Evolutionary conservation across 2,329 filamentous ascomycete genomes (phyloP), one percentile per base, ranked within the genome.

Genomic region (Cladosporium sphaerospermum): DNA sequence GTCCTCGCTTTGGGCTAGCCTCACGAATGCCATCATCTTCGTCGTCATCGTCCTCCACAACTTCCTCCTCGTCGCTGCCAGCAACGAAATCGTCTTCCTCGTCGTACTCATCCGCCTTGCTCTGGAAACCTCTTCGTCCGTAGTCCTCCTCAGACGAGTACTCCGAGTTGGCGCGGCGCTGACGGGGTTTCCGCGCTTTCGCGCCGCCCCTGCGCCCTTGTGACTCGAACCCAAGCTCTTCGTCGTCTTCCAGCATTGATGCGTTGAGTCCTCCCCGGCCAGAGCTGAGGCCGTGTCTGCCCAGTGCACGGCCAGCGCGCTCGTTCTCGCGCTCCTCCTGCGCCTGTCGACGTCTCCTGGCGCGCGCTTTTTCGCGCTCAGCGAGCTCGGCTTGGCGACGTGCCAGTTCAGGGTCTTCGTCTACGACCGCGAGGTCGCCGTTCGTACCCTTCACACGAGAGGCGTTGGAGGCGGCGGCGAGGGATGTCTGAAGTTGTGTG

Each of bases 41-140:
- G 31, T 68, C 65, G 19, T 70, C 68, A 1, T 86, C 83, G 16
- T 84, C 83, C 1, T 78, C 82, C 3, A 76, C 81, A 32, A 79
- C 81, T 40, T 71, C 67, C 52, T 69, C 69, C 54, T 89, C 86
- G 59, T 89, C 87, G 62, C 85, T 89, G 3, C 77, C 77, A 3
- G 85, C 88, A 53, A 92, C 79, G 66, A 92, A 92, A 54, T 85
- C 88, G 63, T 92, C 88, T 33, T 86, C 86, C 65, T 85, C 78
- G 57, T 91, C 87, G 65, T 92, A 92, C 61, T 89, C 85, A 59
- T 91, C 85, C 55, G 85, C 79, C 49, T 81, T 79, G 32, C 78
- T 78, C 43, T 74, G 75, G 32, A 82, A 80, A 36, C 79, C 78
- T 13, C 82, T 81, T 34, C 84, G 75, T 55, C 88, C 86, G 60